These are phyloP conservation scores for Spergularia marina DNA, from an alignment of 148 eudicot genomes.

Conservation along the genomic window DNA sequence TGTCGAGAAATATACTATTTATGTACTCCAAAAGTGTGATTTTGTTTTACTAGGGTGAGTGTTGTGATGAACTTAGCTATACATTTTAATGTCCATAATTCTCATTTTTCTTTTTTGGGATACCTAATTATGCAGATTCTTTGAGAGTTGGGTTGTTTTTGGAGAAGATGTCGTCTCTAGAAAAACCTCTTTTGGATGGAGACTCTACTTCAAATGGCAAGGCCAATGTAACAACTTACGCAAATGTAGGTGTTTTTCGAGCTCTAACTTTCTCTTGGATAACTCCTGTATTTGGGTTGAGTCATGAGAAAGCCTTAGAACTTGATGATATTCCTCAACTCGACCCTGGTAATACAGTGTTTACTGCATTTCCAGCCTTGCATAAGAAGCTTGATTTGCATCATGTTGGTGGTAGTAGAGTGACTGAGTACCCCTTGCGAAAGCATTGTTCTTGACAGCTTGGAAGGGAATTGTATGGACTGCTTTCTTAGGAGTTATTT, in stretches of 20 bases:
- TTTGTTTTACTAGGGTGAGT: too few relatives aligned
- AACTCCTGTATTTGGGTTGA: slow-evolving; percentile 7
- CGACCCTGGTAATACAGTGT: slow-evolving; percentile 2
- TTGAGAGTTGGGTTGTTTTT: too few relatives aligned
- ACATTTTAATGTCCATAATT: too few relatives aligned
- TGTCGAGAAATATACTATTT: too few relatives aligned
- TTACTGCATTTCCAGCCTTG: slow-evolving; percentile 6
- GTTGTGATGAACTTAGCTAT: too few relatives aligned
- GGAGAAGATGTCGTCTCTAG: background rate
- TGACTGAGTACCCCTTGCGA: background rate
- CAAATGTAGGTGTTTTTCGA: slow-evolving; percentile 2
- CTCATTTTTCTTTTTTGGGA: too few relatives aligned
- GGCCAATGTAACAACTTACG: slow-evolving; percentile 8
- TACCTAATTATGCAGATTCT: too few relatives aligned
- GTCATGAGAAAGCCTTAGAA: slow-evolving; percentile 3
- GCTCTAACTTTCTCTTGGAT: slow-evolving; percentile 17
- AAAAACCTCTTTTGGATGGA: background rate
- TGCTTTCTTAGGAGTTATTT: background rate
- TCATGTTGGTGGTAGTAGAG: background rate
- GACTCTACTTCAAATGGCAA: background rate
- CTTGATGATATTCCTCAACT: slow-evolving; percentile 20
- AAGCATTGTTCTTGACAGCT: slow-evolving; percentile 3
- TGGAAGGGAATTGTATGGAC: slow-evolving; percentile 21
- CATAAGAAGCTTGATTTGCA: background rate
- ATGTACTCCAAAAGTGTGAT: too few relatives aligned